Evolutionary conservation across 2,329 filamentous ascomycete species (phyloP), one percentile per base, ranked within the genome.

Genomic region (Dothistroma pini): DNA sequence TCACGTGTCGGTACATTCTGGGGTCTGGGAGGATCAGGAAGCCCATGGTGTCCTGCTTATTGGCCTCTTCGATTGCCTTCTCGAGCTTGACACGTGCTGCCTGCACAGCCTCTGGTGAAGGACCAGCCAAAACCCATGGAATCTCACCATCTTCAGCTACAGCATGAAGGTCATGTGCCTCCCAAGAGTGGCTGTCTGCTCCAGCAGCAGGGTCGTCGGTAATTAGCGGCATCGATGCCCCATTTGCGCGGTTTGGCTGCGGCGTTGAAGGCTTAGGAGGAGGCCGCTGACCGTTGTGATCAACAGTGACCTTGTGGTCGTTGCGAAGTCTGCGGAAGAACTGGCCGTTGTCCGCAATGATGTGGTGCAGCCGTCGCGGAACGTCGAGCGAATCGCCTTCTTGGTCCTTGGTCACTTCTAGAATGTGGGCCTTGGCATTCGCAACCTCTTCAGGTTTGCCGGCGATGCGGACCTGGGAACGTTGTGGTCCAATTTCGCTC

Each of bases 11-110:
- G 81, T 97, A 96, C 52, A 91, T 91, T 69, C 85, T 86, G 11
- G 95, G 91, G 73, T 99, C 93, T 0, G 93, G 90, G 44, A 99
- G 84, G 66, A 95, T 88, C 38, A 99, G 84, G 76, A 96, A 97
- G 5, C 95, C 95, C 0, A 88, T 91, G 4, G 87, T 86, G 51
- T 82, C 87, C 73, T 83, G 88, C 78, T 87, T 87, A 66, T 83
- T 79, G 2, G 89, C 88, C 71, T 90, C 85, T 64, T 88, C 84
- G 49, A 97, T 83, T 2, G 91, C 90, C 66, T 85, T 82, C 67
- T 87, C 82, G 59, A 97, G 86, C 56, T 84, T 82, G 60, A 88
- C 84, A 76, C 89, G 91, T 54, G 92, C 95, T 79, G 91, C 93
- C 67, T 88, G 84, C 32, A 97, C 83, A 68, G 87, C 90, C 68